phyloP scores from a whole-genome alignment of 2,329 filamentous ascomycete genomes.

The Teratosphaeriaceae sp. region DNA sequence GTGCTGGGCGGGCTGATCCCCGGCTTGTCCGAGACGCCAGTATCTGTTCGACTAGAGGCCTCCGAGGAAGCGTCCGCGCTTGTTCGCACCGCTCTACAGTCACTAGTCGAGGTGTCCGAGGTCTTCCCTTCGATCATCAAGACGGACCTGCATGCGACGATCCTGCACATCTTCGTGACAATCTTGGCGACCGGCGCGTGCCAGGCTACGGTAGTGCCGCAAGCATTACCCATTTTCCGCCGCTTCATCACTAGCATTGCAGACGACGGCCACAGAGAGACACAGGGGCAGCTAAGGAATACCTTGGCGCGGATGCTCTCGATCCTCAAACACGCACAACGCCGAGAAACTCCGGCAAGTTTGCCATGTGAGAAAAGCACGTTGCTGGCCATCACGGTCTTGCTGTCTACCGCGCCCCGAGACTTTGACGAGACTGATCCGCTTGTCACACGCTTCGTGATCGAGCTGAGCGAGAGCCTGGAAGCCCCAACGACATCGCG shows the following conservation, averaged over 20 bases:
- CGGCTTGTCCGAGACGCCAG: slow-evolving; percentile 58
- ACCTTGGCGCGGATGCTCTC: slow-evolving; percentile 76
- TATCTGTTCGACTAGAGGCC: slow-evolving; percentile 51
- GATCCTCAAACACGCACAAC: slow-evolving; percentile 70
- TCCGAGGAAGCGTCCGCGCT: slow-evolving; percentile 82
- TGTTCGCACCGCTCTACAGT: slow-evolving; percentile 71
- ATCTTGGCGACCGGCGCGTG: slow-evolving; percentile 82
- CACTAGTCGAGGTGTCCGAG: slow-evolving; percentile 87
- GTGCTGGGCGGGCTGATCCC: slow-evolving; percentile 84
- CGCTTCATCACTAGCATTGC: slow-evolving; percentile 78
- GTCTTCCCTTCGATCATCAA: slow-evolving; percentile 97
- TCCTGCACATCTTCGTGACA: slow-evolving; percentile 92
- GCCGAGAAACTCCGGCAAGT: slow-evolving; percentile 67
- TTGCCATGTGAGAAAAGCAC: slow-evolving; percentile 89
- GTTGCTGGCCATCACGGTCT: slow-evolving; percentile 77
- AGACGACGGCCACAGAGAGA: slow-evolving; percentile 36
- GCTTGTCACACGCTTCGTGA: slow-evolving; percentile 65
- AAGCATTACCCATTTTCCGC: slow-evolving; percentile 84
- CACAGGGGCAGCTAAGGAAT: slow-evolving; percentile 66
- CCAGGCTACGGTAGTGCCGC: slow-evolving; percentile 81
- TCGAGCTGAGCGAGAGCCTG: slow-evolving; percentile 80
- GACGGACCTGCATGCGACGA: slow-evolving; percentile 91
- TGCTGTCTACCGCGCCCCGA: slow-evolving; percentile 64
- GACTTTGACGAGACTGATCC: slow-evolving; percentile 68
- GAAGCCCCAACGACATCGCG: slow-evolving; percentile 75